Evolutionary conservation across 805 yeast genomes (phyloP).

Genomic region (Candida xyloterini): DNA sequence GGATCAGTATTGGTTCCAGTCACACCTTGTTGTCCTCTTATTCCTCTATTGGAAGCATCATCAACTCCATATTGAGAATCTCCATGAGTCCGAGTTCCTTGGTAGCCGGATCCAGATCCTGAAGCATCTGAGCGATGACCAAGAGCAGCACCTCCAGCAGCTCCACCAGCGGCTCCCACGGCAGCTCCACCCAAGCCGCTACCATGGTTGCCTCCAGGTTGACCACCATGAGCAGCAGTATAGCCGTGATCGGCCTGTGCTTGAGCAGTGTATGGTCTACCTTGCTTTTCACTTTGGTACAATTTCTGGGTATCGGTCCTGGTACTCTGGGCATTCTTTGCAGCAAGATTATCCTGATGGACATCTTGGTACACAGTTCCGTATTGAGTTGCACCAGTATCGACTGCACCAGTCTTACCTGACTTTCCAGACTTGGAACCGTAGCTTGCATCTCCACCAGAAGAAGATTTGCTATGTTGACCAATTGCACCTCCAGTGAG

Average conservation of each 20-base stretch:
- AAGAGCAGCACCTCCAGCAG: conserved; percentile 10
- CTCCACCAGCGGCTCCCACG: conserved; percentile 10
- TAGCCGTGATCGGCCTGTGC: conserved; percentile 6
- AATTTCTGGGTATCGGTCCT: neutral
- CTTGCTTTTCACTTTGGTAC: conserved; percentile 1
- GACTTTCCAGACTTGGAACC: conserved; percentile 1
- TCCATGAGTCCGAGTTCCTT: conserved; percentile 1
- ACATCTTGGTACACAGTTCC: conserved; percentile 19
- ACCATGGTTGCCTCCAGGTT: conserved; percentile 1
- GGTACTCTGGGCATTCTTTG: conserved; percentile 1
- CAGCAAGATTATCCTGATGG: conserved; percentile 10
- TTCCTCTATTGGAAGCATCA: conserved; percentile 7
- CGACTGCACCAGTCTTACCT: neutral
- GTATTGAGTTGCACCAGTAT: conserved; percentile 9
- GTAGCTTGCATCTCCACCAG: neutral
- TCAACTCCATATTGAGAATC: neutral
- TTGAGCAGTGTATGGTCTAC: conserved; percentile 1
- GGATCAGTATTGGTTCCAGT: conserved; percentile 4
- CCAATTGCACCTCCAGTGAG: conserved; percentile 10
- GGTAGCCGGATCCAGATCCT: conserved; percentile 1
- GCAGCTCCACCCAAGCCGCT: conserved; percentile 6
- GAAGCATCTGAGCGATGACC: conserved; percentile 3
- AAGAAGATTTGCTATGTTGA: neutral
- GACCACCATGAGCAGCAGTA: conserved; percentile 4
- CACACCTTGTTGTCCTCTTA: conserved; percentile 11